phyloP scores from a whole-genome alignment of 1,139 yeast genomes.

The Diutina sp. region DNA sequence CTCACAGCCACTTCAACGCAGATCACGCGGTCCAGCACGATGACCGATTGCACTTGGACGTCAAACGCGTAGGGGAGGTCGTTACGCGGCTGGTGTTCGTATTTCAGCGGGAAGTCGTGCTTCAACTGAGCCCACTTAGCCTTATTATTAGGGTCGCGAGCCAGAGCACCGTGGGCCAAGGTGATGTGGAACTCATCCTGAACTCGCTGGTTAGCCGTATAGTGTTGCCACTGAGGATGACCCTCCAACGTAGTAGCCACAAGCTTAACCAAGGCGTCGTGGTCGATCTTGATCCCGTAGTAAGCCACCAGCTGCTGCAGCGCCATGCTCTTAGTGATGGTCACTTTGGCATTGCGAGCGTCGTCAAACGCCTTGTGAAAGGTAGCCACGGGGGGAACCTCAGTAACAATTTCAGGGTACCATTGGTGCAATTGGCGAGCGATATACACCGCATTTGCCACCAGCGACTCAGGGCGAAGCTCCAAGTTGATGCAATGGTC shows the following conservation, averaged over 20 bases:
- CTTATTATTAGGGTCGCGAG: conserved; percentile 13
- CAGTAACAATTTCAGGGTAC: background rate
- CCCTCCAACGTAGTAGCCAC: conserved; percentile 6
- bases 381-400: conserved; percentile 9
- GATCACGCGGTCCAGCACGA: conserved; percentile 36
- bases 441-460: conserved; percentile 4
- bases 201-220: conserved; percentile 22
- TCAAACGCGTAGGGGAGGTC: conserved; percentile 20
- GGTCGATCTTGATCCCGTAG: conserved; percentile 16
- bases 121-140: conserved; percentile 8
- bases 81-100: background rate
- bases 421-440: background rate
- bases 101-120: conserved; percentile 6
- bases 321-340: conserved; percentile 24
- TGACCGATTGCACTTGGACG: conserved; percentile 29
- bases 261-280: conserved; percentile 2
- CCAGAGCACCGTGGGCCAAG: conserved; percentile 36
- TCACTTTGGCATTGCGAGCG: conserved; percentile 44
- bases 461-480: conserved; percentile 4
- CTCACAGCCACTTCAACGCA: conserved; percentile 35
- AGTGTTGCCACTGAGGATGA: conserved; percentile 15
- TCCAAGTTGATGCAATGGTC: conserved; percentile 6
- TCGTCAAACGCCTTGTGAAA: conserved; percentile 28
- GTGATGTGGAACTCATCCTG: conserved; percentile 70
- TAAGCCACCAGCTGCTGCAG: conserved; percentile 7